phyloP scores from a whole-genome alignment of 2,329 filamentous ascomycete species.

The Aureobasidium sp. region DNA sequence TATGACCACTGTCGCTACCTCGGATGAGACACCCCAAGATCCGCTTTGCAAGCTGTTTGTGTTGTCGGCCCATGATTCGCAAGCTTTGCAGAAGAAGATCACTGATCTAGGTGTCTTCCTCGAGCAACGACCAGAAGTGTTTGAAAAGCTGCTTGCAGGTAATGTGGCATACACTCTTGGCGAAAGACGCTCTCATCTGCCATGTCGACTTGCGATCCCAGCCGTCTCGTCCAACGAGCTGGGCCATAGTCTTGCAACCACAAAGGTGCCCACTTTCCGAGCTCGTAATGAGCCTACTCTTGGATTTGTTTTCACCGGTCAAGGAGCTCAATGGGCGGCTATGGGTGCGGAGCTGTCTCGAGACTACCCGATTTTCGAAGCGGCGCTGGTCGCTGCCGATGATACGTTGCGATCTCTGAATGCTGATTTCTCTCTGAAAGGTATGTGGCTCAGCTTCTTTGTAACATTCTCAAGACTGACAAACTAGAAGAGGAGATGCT shows the following conservation, averaged over 20 bases:
- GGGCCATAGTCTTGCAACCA: neutral
- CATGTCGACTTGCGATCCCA: neutral
- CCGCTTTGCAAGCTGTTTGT: constrained; percentile 4
- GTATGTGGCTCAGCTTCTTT: too few species aligned
- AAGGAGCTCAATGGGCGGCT: constrained; percentile 30
- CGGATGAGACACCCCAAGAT: neutral
- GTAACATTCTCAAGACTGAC: too few species aligned
- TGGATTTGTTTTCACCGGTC: constrained; percentile 29
- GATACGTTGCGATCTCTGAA: neutral
- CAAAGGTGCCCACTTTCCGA: constrained; percentile 1
- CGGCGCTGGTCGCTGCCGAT: neutral
- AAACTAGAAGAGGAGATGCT: neutral
- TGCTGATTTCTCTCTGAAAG: constrained; percentile 2
- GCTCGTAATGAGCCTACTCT: neutral
- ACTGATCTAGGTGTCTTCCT: constrained; percentile 1
- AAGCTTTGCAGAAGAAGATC: constrained; percentile 6
- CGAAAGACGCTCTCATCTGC: neutral
- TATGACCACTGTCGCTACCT: neutral
- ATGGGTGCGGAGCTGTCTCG: constrained; percentile 23
- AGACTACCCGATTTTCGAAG: constrained; percentile 1
- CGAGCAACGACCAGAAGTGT: constrained; percentile 5
- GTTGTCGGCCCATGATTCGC: neutral
- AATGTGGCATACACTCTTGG: constrained; percentile 7
- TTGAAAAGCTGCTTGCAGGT: constrained; percentile 2
- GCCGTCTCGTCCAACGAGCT: constrained; percentile 4